Evolutionary conservation across 73 alveolate species (phyloP), one percentile per base, ranked within the genome.

Genomic region (Blepharisma japonicum): DNA sequence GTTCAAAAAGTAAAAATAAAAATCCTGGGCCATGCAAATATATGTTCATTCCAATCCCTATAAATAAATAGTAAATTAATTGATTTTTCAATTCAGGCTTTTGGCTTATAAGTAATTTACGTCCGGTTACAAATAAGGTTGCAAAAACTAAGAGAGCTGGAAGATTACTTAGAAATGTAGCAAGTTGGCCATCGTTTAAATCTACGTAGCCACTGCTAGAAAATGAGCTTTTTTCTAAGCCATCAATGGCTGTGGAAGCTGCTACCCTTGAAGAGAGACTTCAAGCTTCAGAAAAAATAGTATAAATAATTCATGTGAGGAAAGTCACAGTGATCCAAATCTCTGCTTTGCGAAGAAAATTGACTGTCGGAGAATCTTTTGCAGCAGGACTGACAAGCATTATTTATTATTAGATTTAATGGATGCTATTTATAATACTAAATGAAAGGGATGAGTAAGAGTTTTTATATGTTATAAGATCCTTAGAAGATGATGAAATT

Each of bases 11-110:
- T 25, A 61, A 61, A 61, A 61, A 61, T 14, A 61, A 20, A 61
- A 25, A n/a, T 18, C 74, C 74, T 61, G 74, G 49, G 23, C 74
- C 74, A 61, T 61, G 39, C 47, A 61, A 8, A 39, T 61, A 61
- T 61, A 25, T 25, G 2, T 11, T 39, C 14, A 20, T 14, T n/a
- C 38, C 46, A 1, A 61, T 8, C 18, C 74, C 74, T 20, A n/a
- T 8, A 14, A 61, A 14, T 61, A 25, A n/a, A 61, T 61, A 25
- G 67, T 53, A 53, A 53, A 53, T 53, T 20, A 53, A 20, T 11
- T 11, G 23, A 14, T 14, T 0, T 3, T 11, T 53, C n/a, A 53
- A 14, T 53, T 11, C n/a, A 11, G 2, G n/a, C 3, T 53, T 11
- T 11, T 14, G 67, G 2, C 23, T 11, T 11, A 53, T 14, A 14